Conservation (phyloP, 805 yeast species). For the Hanseniaspora singularis region DNA sequence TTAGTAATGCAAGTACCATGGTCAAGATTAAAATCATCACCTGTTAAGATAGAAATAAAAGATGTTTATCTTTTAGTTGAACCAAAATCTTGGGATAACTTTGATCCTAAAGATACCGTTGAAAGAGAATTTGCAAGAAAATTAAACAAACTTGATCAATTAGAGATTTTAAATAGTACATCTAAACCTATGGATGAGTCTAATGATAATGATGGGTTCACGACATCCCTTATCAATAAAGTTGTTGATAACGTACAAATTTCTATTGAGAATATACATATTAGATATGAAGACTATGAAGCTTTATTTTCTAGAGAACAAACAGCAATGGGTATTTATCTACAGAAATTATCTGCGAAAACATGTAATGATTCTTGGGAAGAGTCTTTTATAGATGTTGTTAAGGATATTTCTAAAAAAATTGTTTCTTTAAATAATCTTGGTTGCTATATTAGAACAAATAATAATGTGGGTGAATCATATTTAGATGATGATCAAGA, state of each 20-base stretch:
- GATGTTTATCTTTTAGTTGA: conserved; percentile 75
- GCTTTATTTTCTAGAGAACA: conserved; percentile 60
- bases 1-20: conserved; percentile 89
- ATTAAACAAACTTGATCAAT: conserved; percentile 51
- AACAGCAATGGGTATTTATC: conserved; percentile 69
- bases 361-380: conserved; percentile 79
- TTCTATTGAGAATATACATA: conserved; percentile 79
- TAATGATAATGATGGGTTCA: conserved; percentile 60
- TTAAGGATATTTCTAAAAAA: conserved; percentile 58
- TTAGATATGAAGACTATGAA: conserved; percentile 76
- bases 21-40: conserved; percentile 86
- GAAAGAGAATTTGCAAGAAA: conserved; percentile 55
- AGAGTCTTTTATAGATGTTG: conserved; percentile 69
- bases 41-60: conserved; percentile 77
- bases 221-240: conserved; percentile 77
- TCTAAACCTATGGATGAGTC: conserved; percentile 31
- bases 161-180: conserved; percentile 40
- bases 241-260: conserved; percentile 86
- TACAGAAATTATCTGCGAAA: conserved; percentile 79
- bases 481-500: conserved; percentile 39
- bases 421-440: conserved; percentile 61
- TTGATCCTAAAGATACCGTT: conserved; percentile 42
- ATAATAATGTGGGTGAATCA: conserved; percentile 30
- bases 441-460: conserved; percentile 76
- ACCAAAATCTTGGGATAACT: conserved; percentile 52